Base-by-base conservation (phyloP, 257 asterid genomes). In the Jacaranda copaia region DNA sequence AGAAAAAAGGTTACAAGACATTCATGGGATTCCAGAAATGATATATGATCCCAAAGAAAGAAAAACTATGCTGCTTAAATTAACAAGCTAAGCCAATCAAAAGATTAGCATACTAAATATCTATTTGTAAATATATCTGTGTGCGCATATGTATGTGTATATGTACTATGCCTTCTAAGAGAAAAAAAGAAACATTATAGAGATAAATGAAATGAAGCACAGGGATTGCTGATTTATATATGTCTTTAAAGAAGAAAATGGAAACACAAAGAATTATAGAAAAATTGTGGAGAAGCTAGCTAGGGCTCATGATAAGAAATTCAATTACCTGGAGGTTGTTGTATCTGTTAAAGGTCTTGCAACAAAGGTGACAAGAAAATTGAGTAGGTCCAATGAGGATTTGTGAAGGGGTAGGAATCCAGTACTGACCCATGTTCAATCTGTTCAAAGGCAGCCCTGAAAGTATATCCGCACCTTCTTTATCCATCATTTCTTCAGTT, bases 321-420 rank as follows among this genome's bases (percentile, higher is more conserved):
- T 3, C 4, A 13, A 5, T 11, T 86, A 93, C 97, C 97, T 94
- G 97, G 39, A 94, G 87, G 38, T 94, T 94, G 73, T 92, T 94
- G 89, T 90, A 92, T 92, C 98, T 85, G 85, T 90, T 94, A 46
- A 94, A 94, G 79, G 91, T 90, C 87, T 94, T 94, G 88, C 65
- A 79, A 76, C 98, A 94, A 85, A 94, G 89, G 80, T 88, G 92
- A 70, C 98, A 92, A 3, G 93, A 85, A 63, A 92, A 94, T 79
- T 90, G 97, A 10, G 97, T 94, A 65, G 97, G 97, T 19, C 98
- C 97, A 71, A 79, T 78, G 69, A 92, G 97, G 76, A 94, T 94
- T 77, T 94, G 98, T 0, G 93, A 66, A 48, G 89, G 90, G 0
- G 93, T 84, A 19, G 98, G 98, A 61, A 94, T 90, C 98, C 98